Percentiles rank a stretch among this genome's conserved stretches.
phyloP scores from a whole-genome alignment of 2,329 filamentous ascomycete genomes.

The Penicillium freii region DNA sequence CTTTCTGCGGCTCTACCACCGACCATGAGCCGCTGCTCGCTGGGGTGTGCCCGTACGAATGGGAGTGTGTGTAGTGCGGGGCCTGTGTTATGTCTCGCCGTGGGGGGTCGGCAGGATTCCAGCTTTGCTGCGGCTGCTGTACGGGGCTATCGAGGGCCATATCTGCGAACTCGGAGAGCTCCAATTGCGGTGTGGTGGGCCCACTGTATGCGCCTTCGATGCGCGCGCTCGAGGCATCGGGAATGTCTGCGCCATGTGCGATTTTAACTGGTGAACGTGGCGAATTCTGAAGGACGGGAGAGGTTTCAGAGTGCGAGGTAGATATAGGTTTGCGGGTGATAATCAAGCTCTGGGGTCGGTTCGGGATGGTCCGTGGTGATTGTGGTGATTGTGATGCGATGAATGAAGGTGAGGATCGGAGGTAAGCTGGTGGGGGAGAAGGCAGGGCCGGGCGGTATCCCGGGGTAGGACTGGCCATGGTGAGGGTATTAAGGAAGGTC shows the following conservation, averaged over 20 bases:
- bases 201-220: constrained; percentile 29
- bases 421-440: constrained; percentile 46
- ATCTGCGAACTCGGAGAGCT: constrained; percentile 26
- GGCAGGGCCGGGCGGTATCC: constrained; percentile 32
- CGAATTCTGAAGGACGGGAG: constrained; percentile 30
- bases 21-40: constrained; percentile 40
- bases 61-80: constrained; percentile 15
- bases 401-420: constrained; percentile 39
- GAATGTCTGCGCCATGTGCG: constrained; percentile 26
- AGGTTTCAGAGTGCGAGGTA: constrained; percentile 16
- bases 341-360: constrained; percentile 19
- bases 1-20: constrained; percentile 29
- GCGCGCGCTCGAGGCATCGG: constrained; percentile 29
- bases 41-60: constrained; percentile 32
- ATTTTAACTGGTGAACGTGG: constrained; percentile 37
- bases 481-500: background rate
- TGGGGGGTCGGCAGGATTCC: constrained; percentile 23
- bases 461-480: constrained; percentile 32
- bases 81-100: constrained; percentile 26
- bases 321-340: constrained; percentile 30
- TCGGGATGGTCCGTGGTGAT: constrained; percentile 26
- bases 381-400: constrained; percentile 18
- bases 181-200: constrained; percentile 22
- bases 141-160: constrained; percentile 28
- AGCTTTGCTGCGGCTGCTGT: constrained; percentile 16